Evolutionary conservation across 2,329 filamentous ascomycete species (phyloP), one percentile per base, ranked within the genome.

Genomic region (Sclerotinia glacialis): DNA sequence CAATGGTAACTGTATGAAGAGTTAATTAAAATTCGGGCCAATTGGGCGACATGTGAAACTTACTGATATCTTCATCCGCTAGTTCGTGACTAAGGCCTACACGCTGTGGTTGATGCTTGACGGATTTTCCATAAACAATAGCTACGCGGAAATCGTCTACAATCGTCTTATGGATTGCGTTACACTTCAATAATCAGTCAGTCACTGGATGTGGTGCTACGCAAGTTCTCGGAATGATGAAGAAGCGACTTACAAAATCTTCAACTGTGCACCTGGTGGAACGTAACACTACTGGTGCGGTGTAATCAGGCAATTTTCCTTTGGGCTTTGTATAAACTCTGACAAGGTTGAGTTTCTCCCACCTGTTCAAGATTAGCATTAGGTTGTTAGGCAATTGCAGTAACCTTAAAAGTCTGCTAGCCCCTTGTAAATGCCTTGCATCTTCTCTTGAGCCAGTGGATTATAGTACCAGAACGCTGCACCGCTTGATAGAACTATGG

Each of bases 321-420:
- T 99, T 98, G 69, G 95, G 95, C 81, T 99, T 99, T 67, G 95
- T 99, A 81, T 99, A 99, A 55, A 99, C 90, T 74, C 95, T 87
- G 73, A 92, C 89, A 68, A 99, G 84, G 75, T 90, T 92, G 74
- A 99, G 85, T 79, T 96, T 97, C 67, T 97, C 93, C 95, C 95
- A 98, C 82, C 83, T 85, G 69, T 65, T 71, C 44, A 54, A 60
- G 49, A 66, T 75, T 68, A 74, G 72, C 40, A 69, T 65, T 12
- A 40, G 26, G 16, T 40, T 34, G 18, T 50, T 26, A 50, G 23
- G 55, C 18, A 50, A 28, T 34, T 21, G 16, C 23, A n/a, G 18
- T n/a, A n/a, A n/a, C 28, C 23, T 8, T 8, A 40, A 12, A 18
- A 40, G 40, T 61, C 34, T 47, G 46, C 34, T 42, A 26, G 54